phyloP scores from a whole-genome alignment of 352 stramenopile genomes.

The Globisporangium orthogonon region DNA sequence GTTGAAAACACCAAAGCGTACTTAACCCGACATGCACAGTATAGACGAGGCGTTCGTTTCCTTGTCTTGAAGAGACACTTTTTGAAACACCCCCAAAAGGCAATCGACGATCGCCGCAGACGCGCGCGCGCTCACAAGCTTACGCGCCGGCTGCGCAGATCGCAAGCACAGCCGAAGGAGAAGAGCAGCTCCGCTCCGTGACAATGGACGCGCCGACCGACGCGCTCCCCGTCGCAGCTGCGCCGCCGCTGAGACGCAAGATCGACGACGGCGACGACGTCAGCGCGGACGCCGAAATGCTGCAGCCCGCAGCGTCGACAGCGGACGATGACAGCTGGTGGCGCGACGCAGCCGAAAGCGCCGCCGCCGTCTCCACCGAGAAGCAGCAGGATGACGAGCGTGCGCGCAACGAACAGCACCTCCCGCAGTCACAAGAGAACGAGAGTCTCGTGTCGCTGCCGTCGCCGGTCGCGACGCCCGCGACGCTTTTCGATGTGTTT shows the following conservation, averaged over 20 bases:
- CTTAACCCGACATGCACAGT: neutral
- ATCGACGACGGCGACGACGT: neutral
- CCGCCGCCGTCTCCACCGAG: no score
- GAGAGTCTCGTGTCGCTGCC: slow-evolving; percentile 33
- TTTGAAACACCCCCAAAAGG: no score
- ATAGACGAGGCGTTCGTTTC: no score
- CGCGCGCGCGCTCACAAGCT: no score
- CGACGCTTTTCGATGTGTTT: slow-evolving; percentile 12
- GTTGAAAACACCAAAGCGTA: neutral
- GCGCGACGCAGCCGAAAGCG: neutral
- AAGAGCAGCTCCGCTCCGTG: no score
- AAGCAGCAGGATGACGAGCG: neutral
- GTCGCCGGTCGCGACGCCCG: slow-evolving; percentile 21
- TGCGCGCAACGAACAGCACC: neutral
- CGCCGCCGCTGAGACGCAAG: neutral
- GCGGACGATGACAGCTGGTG: neutral
- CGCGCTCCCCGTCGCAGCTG: neutral
- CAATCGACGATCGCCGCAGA: no score
- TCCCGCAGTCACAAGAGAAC: neutral
- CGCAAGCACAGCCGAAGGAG: no score
- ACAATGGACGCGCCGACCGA: slow-evolving; percentile 1
- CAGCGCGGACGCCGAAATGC: neutral
- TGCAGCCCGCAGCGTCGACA: slow-evolving; percentile 3
- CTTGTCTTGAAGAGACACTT: no score
- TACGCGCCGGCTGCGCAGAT: no score